A percentile compares a stretch with the other conserved stretches of the same genome.
phyloP scores from a whole-genome alignment of 2,329 filamentous ascomycete species.

The Bipolaris bicolor region DNA sequence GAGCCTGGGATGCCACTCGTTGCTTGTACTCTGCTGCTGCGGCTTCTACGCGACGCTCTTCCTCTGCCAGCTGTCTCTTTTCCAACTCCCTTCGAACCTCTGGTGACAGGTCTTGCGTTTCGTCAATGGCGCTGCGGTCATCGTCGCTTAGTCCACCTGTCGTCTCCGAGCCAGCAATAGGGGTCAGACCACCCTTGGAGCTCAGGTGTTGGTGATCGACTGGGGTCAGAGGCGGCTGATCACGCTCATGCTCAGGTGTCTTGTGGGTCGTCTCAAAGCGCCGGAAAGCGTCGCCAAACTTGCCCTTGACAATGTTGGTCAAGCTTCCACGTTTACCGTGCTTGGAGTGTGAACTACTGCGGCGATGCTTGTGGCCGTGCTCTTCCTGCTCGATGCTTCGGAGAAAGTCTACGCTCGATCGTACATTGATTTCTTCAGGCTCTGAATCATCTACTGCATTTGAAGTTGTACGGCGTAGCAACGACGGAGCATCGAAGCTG shows the following conservation, averaged over 20 bases:
- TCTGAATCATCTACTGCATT: constrained; percentile 46
- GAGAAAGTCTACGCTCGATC: constrained; percentile 83
- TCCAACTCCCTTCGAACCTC: constrained; percentile 92
- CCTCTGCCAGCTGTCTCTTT: constrained; percentile 77
- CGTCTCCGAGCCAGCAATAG: constrained; percentile 77
- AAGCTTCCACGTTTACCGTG: constrained; percentile 76
- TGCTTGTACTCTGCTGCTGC: constrained; percentile 88
- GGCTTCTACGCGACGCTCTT: constrained; percentile 87
- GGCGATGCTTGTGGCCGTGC: constrained; percentile 61
- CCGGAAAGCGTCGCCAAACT: constrained; percentile 93
- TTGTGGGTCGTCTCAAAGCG: constrained; percentile 71
- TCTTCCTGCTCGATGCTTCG: constrained; percentile 71
- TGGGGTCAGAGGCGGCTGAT: constrained; percentile 36
- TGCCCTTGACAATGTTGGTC: constrained; percentile 76
- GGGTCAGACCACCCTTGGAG: constrained; percentile 55
- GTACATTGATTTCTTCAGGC: constrained; percentile 68
- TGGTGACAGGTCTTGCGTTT: constrained; percentile 75
- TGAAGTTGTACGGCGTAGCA: constrained; percentile 36
- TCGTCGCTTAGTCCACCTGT: constrained; percentile 73
- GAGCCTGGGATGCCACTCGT: constrained; percentile 69
- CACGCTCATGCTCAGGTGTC: constrained; percentile 34
- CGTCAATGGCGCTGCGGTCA: constrained; percentile 67
- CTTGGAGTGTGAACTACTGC: constrained; percentile 63
- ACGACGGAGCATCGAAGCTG: constrained; percentile 40
- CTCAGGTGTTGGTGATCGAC: constrained; percentile 35